phyloP scores from a whole-genome alignment of 805 yeast genomes.

The Lachancea meyersii region DNA sequence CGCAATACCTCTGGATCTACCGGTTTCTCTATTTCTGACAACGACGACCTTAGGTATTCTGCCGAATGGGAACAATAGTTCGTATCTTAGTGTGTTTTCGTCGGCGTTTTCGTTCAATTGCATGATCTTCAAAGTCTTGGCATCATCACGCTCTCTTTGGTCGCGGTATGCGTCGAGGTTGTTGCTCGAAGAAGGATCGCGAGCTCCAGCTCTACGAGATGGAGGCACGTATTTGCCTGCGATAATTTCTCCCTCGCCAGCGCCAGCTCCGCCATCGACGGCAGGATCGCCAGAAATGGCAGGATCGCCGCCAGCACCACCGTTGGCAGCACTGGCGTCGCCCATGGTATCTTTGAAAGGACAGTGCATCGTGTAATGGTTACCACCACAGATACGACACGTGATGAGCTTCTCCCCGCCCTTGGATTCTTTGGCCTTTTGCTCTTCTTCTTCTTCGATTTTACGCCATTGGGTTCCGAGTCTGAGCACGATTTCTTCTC shows the following conservation, averaged over 20 bases:
- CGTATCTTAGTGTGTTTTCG: constrained; percentile 71
- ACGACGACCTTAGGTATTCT: constrained; percentile 69
- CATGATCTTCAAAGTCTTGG: constrained; percentile 81
- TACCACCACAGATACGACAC: constrained; percentile 93
- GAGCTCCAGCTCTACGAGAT: constrained; percentile 39
- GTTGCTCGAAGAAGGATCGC: constrained; percentile 36
- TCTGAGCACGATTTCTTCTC: constrained; percentile 73
- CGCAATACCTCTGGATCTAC: constrained; percentile 92
- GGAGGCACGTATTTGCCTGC: constrained; percentile 56
- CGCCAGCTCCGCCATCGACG: constrained; percentile 31
- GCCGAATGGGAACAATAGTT: constrained; percentile 64
- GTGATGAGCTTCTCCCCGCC: constrained; percentile 43
- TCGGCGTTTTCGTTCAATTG: constrained; percentile 81
- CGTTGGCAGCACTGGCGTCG: constrained; percentile 38
- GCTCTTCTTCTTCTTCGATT: constrained; percentile 60
- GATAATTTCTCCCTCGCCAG: constrained; percentile 9
- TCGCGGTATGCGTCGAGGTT: constrained; percentile 32
- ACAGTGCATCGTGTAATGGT: constrained; percentile 90
- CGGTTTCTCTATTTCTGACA: constrained; percentile 87
- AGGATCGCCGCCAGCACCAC: constrained; percentile 35
- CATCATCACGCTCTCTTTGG: constrained; percentile 68
- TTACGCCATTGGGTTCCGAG: constrained; percentile 75
- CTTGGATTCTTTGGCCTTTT: constrained; percentile 40
- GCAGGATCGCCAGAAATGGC: constrained; percentile 11
- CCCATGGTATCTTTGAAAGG: constrained; percentile 87